Evolutionary conservation across 1,284 basidiomycete species (phyloP).

Genomic region (Irpex sp.): DNA sequence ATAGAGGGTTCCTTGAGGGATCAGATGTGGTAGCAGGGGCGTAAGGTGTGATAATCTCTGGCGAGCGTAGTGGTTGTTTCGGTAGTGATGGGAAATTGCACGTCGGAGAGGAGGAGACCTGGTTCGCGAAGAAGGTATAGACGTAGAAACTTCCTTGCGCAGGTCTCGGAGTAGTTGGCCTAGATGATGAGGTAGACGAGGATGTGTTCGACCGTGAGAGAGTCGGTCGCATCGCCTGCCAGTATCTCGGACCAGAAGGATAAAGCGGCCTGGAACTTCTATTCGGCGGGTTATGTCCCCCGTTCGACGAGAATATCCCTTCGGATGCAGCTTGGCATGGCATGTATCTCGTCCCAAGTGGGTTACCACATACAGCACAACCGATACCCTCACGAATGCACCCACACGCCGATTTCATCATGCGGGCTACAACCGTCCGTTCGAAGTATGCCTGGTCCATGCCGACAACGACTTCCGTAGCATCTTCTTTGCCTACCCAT

Average conservation of each 20-base stretch:
- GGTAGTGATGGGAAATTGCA: background rate
- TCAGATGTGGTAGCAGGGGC: background rate
- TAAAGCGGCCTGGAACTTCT: constrained; percentile 5
- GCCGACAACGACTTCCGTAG: constrained; percentile 42
- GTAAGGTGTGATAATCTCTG: background rate
- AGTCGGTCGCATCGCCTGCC: background rate
- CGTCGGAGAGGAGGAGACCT: constrained; percentile 6
- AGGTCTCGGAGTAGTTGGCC: background rate
- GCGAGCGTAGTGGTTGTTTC: background rate
- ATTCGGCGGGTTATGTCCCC: background rate
- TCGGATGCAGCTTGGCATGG: constrained; percentile 54
- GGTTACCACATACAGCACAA: constrained; percentile 59
- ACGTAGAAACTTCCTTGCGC: constrained; percentile 11
- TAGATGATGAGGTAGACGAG: background rate
- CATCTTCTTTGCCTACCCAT: constrained; percentile 50
- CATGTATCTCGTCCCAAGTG: constrained; percentile 54
- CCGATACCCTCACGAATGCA: constrained; percentile 60
- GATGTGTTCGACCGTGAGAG: background rate
- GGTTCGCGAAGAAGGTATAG: constrained; percentile 15
- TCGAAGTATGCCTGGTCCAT: constrained; percentile 54
- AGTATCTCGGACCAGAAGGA: constrained; percentile 13
- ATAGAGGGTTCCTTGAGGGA: background rate
- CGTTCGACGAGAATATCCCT: constrained; percentile 32
- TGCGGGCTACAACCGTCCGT: constrained; percentile 37
- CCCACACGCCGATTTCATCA: constrained; percentile 51